Conservation (phyloP, 129 eudicot genomes). For the Oenanthe sinensis region DNA sequence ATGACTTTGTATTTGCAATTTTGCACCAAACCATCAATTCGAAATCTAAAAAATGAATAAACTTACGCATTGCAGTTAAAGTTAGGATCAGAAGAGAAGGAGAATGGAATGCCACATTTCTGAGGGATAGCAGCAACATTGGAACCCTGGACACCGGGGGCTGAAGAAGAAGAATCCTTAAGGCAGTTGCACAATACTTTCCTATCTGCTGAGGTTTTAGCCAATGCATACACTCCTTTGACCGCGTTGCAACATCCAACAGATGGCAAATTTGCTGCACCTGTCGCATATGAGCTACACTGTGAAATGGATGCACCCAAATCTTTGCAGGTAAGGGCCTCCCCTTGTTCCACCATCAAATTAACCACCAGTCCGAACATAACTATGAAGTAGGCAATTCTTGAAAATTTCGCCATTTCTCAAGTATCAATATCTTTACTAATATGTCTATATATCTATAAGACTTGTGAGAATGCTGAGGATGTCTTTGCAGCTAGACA, state of each 20-base stretch:
- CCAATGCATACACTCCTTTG: not conserved
- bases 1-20: not conserved
- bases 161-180: not conserved
- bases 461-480: not conserved
- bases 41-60: not conserved
- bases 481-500: not conserved
- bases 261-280: not conserved
- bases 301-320: not conserved
- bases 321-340: constrained; percentile 1
- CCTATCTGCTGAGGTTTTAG: constrained; percentile 2
- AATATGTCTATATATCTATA: not conserved
- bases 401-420: not conserved
- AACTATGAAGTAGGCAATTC: not conserved
- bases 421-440: not conserved
- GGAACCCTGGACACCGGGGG: not conserved
- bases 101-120: constrained; percentile 10
- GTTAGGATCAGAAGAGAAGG: constrained; percentile 11
- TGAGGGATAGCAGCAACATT: constrained; percentile 6
- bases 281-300: not conserved
- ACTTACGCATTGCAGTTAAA: constrained; percentile 4
- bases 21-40: not conserved
- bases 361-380: not conserved
- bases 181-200: constrained; percentile 5
- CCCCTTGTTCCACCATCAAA: constrained; percentile 2
- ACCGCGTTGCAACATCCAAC: not conserved